Evolutionary conservation across 768 basidiomycete genomes (phyloP).

Genomic region (Lepiota venenata): DNA sequence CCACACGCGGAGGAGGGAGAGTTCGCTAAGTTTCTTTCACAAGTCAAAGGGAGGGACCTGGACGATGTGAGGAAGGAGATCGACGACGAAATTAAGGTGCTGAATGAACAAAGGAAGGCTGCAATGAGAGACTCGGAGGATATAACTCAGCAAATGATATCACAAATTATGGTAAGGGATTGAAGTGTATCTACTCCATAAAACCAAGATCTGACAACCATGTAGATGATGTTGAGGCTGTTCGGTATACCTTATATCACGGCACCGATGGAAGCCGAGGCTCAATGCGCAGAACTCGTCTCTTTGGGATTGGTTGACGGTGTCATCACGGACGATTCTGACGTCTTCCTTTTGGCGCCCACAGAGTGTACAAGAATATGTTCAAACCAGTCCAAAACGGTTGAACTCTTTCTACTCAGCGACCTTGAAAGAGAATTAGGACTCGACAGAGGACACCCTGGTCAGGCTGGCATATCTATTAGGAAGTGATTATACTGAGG

Average conservation of each 20-base stretch:
- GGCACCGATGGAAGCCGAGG: conserved; percentile 99
- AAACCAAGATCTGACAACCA: neutral
- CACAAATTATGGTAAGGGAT: conserved; percentile 66
- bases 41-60: conserved; percentile 84
- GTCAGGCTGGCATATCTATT: conserved; percentile 90
- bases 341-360: conserved; percentile 95
- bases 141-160: conserved; percentile 91
- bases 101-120: conserved; percentile 82
- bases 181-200: neutral
- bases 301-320: conserved; percentile 88
- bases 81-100: conserved; percentile 80
- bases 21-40: conserved; percentile 89
- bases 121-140: conserved; percentile 95
- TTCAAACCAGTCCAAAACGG: conserved; percentile 99
- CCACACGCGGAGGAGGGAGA: conserved; percentile 77
- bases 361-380: conserved; percentile 98
- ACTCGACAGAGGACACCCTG: conserved; percentile 79
- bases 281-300: conserved; percentile 93
- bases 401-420: conserved; percentile 86
- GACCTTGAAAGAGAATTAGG: conserved; percentile 89
- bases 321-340: conserved; percentile 98
- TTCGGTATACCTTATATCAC: conserved; percentile 99
- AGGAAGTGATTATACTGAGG: conserved; percentile 96
- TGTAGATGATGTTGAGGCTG: conserved; percentile 81
- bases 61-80: conserved; percentile 84